These are phyloP conservation scores for Plasmodium vivax DNA, from an alignment of 169 alveolate species.

Conservation along the genomic window DNA sequence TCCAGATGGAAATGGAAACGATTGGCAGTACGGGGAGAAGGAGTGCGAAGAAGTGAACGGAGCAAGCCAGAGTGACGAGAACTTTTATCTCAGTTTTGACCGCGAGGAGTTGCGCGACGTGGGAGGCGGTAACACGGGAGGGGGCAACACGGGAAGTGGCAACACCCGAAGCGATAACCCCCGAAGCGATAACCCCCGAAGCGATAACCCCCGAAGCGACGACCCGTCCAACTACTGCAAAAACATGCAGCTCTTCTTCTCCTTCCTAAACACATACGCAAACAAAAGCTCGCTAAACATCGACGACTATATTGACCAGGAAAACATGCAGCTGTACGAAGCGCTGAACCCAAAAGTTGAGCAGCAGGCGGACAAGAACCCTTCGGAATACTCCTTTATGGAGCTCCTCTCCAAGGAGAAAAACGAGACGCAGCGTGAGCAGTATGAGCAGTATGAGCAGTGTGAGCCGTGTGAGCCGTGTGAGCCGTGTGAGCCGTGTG, in stretches of 20 bases:
- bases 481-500: too few relatives aligned
- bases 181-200: too few relatives aligned
- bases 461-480: too few relatives aligned
- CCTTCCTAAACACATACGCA: conserved; percentile 50
- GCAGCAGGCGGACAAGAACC: conserved; percentile 25
- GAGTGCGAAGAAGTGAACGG: not conserved
- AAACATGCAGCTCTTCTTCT: conserved; percentile 37
- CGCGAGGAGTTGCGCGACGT: not conserved
- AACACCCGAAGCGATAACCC: too few relatives aligned
- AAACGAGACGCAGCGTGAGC: conserved; percentile 10
- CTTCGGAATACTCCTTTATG: conserved; percentile 15
- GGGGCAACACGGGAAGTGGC: not conserved
- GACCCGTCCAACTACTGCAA: conserved; percentile 19
- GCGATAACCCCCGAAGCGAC: too few relatives aligned
- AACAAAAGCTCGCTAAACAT: conserved; percentile 30
- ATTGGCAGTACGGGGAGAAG: conserved; percentile 5
- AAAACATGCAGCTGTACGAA: conserved; percentile 44
- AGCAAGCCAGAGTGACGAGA: not conserved
- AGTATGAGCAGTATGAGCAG: too few relatives aligned
- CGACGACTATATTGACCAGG: conserved; percentile 39
- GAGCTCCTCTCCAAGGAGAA: conserved; percentile 1
- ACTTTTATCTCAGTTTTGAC: conserved; percentile 4
- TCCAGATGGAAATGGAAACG: conserved; percentile 4
- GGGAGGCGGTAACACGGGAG: not conserved
- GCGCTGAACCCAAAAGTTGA: conserved; percentile 10